A percentile compares a stretch with the other conserved stretches of the same genome.
Evolutionary conservation across 495 filamentous ascomycete genomes (phyloP).

Genomic region (Aspergillus indologenus): DNA sequence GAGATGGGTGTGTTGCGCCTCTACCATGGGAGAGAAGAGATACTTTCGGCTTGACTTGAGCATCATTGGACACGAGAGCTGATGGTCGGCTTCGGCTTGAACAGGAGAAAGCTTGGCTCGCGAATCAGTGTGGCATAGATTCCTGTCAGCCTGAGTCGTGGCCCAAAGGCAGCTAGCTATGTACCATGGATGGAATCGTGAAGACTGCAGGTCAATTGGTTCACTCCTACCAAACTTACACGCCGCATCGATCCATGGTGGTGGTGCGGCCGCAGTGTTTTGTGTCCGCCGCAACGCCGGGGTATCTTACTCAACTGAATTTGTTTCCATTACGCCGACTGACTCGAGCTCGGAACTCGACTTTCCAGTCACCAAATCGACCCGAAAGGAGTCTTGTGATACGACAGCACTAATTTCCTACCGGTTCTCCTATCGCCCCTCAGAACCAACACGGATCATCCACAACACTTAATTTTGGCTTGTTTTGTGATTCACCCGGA

Average conservation of each 20-base stretch:
- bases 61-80: background rate
- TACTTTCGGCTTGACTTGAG: background rate
- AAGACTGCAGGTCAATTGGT: background rate
- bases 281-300: background rate
- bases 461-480: slow-evolving; percentile 4
- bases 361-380: background rate
- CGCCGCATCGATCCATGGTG: background rate
- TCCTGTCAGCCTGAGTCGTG: background rate
- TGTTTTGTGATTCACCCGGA: slow-evolving; percentile 30
- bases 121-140: background rate
- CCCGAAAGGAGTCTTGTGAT: background rate
- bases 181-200: background rate
- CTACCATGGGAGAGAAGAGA: background rate
- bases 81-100: too few species aligned
- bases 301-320: too few species aligned
- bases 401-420: background rate
- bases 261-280: background rate
- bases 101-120: background rate
- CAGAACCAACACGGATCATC: background rate
- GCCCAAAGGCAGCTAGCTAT: background rate
- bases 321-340: background rate
- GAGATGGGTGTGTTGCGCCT: slow-evolving; percentile 11
- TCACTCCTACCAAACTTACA: background rate
- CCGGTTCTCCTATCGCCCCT: background rate
- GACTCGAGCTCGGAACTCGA: background rate